phyloP scores from a whole-genome alignment of 805 yeast genomes.

The Maudiozyma serrabonitensis region DNA sequence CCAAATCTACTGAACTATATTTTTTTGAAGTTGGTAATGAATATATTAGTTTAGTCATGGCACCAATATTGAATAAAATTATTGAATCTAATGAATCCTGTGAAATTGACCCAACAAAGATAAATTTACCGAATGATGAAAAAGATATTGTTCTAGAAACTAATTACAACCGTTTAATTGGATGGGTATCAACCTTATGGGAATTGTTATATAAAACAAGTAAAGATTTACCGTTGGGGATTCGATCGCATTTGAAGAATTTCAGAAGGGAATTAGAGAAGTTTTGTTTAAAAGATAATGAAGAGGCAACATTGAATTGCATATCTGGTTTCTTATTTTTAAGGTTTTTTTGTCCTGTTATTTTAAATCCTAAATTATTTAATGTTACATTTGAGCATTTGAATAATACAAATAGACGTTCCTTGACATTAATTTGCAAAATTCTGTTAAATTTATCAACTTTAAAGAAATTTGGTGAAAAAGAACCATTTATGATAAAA shows the following conservation, averaged over 20 bases:
- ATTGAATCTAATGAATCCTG: constrained; percentile 44
- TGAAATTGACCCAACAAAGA: constrained; percentile 73
- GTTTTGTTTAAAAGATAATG: constrained; percentile 38
- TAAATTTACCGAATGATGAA: constrained; percentile 29
- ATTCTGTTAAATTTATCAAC: constrained; percentile 71
- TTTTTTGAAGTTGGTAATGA: constrained; percentile 71
- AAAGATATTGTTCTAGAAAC: constrained; percentile 34
- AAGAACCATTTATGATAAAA: constrained; percentile 68
- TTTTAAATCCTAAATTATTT: constrained; percentile 80
- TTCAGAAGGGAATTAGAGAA: constrained; percentile 58
- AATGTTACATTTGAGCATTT: constrained; percentile 63
- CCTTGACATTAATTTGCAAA: constrained; percentile 75
- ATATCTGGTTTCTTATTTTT: constrained; percentile 76
- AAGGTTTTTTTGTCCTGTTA: constrained; percentile 83
- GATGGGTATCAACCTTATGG: constrained; percentile 58
- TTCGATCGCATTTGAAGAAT: constrained; percentile 53
- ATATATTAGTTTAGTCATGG: constrained; percentile 63
- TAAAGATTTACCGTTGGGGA: constrained; percentile 62
- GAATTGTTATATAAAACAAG: constrained; percentile 50
- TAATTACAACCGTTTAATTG: constrained; percentile 41
- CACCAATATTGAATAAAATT: constrained; percentile 52
- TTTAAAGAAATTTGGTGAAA: constrained; percentile 62
- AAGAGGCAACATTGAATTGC: constrained; percentile 50
- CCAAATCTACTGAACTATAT: constrained; percentile 72
- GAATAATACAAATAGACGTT: constrained; percentile 60